These are phyloP conservation scores for Tarenaya hassleriana DNA, from an alignment of 345 rosid species.

Conservation along the genomic window DNA sequence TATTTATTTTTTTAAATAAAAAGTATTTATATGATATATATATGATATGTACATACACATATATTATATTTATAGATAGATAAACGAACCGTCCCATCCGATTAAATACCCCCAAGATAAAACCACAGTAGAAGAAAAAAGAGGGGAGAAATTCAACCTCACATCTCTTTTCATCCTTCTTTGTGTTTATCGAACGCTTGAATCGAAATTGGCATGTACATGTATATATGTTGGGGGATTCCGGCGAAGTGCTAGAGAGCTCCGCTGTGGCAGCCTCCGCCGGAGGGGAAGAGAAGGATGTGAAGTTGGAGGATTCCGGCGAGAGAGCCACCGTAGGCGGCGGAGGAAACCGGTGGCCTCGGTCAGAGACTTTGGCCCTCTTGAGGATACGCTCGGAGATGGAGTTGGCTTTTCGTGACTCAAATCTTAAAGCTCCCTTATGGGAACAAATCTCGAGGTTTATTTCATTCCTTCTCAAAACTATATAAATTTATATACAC, in stretches of 20 bases:
- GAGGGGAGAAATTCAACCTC: conserved; percentile 16
- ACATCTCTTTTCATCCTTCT: background rate
- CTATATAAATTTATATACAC: background rate
- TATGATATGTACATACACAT: conserved; percentile 10
- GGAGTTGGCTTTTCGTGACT: conserved; percentile 64
- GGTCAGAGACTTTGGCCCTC: conserved; percentile 67
- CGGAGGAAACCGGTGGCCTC: conserved; percentile 80
- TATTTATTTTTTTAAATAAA: conserved; percentile 6
- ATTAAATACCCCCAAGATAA: conserved; percentile 31
- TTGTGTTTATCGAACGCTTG: too few relatives aligned
- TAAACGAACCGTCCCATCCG: conserved; percentile 32
- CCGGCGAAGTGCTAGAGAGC: conserved; percentile 27
- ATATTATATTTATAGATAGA: conserved; percentile 23
- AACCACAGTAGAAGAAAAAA: conserved; percentile 21
- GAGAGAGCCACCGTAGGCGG: conserved; percentile 20
- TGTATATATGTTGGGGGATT: conserved; percentile 33
- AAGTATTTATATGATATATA: background rate
- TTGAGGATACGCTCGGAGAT: conserved; percentile 66
- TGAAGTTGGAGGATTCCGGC: conserved; percentile 41
- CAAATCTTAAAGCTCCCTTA: conserved; percentile 59
- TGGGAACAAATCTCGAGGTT: conserved; percentile 73
- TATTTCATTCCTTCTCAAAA: too few relatives aligned
- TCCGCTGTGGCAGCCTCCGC: conserved; percentile 26
- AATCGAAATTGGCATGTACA: conserved; percentile 15
- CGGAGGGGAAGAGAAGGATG: conserved; percentile 40